Evolutionary conservation across 2,329 filamentous ascomycete species (phyloP).

Genomic region (Mollisia scopiformis): DNA sequence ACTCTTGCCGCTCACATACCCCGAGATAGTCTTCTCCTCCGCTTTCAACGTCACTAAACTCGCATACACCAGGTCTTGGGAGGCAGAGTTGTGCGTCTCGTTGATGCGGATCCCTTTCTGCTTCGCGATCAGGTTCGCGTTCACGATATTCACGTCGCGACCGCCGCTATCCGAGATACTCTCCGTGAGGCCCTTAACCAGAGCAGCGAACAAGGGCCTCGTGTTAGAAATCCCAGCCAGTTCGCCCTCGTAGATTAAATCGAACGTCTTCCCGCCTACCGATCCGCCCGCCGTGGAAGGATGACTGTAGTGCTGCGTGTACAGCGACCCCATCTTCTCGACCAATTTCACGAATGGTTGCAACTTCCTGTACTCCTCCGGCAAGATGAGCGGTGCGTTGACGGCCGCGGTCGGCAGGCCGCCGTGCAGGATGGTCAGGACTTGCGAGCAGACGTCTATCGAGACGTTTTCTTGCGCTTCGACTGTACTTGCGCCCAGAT

Average conservation of each 20-base stretch:
- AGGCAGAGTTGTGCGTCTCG: constrained; percentile 68
- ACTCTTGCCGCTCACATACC: constrained; percentile 65
- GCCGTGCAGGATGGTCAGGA: constrained; percentile 72
- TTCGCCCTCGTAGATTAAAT: constrained; percentile 77
- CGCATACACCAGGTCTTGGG: constrained; percentile 65
- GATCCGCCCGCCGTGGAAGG: constrained; percentile 23
- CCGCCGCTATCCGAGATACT: constrained; percentile 69
- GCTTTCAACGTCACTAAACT: constrained; percentile 69
- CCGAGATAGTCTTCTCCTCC: constrained; percentile 57
- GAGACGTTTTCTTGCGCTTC: constrained; percentile 87
- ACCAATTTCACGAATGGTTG: constrained; percentile 77
- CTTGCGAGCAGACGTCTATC: constrained; percentile 81
- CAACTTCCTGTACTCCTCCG: constrained; percentile 77
- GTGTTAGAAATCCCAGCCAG: constrained; percentile 73
- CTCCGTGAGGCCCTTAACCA: constrained; percentile 75
- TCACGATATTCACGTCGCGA: constrained; percentile 80
- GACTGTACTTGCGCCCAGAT: constrained; percentile 77
- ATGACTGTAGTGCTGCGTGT: constrained; percentile 72
- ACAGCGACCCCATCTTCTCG: constrained; percentile 78
- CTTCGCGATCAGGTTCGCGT: constrained; percentile 74
- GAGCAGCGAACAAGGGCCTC: constrained; percentile 75
- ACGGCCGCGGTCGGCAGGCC: constrained; percentile 76
- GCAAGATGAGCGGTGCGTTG: constrained; percentile 80
- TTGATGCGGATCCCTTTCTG: constrained; percentile 79
- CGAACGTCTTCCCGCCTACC: constrained; percentile 69